Evolutionary conservation across 306 rosid genomes (phyloP).

Genomic region (cucumber (Cucumis sativus)): DNA sequence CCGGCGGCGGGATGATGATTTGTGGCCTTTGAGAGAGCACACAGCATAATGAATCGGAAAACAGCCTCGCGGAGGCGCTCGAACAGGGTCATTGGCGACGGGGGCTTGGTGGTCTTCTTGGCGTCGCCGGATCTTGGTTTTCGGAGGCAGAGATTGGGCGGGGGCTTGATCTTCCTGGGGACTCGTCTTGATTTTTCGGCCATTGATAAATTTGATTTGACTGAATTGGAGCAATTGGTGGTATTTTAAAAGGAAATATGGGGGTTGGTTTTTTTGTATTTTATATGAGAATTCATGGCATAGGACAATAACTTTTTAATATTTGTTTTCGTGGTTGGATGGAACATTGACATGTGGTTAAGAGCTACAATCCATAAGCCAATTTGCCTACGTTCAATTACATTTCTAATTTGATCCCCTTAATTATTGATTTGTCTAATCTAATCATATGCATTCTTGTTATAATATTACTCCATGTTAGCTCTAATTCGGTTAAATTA

Average conservation of each 20-base stretch:
- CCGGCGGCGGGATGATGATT: neutral
- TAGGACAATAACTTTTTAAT: too few relatives aligned
- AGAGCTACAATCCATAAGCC: neutral
- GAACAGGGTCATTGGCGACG: constrained; percentile 47
- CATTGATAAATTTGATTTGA: neutral
- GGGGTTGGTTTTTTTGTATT: neutral
- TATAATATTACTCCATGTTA: neutral
- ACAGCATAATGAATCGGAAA: constrained; percentile 66
- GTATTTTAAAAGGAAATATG: neutral
- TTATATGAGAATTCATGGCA: constrained; percentile 21
- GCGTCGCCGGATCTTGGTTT: constrained; percentile 22
- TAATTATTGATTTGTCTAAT: neutral
- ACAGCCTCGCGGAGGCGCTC: constrained; percentile 85
- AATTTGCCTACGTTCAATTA: neutral
- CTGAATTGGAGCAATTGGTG: neutral
- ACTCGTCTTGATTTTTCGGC: neutral
- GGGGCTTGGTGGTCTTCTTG: constrained; percentile 24
- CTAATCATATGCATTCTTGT: neutral
- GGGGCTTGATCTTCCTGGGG: constrained; percentile 24
- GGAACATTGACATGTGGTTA: constrained; percentile 3
- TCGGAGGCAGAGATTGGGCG: constrained; percentile 43
- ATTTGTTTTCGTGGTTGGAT: neutral
- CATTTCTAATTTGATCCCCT: neutral
- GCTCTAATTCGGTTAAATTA: too few relatives aligned
- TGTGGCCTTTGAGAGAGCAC: constrained; percentile 56